phyloP scores from a whole-genome alignment of 345 rosid species.

The Citrus unshiu region DNA sequence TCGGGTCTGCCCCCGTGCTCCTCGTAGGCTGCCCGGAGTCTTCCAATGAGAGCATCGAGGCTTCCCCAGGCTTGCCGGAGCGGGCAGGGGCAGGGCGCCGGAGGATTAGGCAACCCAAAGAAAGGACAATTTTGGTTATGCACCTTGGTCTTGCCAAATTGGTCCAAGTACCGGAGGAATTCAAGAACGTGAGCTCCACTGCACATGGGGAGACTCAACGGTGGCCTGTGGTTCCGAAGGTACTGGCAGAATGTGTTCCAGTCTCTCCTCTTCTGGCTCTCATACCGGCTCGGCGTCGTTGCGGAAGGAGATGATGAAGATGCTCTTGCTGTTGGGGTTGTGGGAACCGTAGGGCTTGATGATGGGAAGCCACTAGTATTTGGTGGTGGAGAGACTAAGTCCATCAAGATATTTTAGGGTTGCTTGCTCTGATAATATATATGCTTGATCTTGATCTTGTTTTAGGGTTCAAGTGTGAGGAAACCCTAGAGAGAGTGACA shows the following conservation, averaged over 20 bases:
- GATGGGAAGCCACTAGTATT: neutral
- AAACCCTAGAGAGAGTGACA: neutral
- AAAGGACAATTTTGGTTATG: constrained; percentile 83
- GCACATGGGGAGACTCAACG: constrained; percentile 64
- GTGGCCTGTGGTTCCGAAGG: constrained; percentile 76
- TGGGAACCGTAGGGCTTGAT: neutral
- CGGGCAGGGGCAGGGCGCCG: constrained; percentile 90
- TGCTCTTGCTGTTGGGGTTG: neutral
- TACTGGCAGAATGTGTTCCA: constrained; percentile 96
- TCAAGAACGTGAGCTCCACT: constrained; percentile 89
- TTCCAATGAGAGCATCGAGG: constrained; percentile 93
- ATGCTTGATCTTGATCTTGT: neutral
- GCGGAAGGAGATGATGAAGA: constrained; percentile 34
- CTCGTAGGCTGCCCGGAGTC: constrained; percentile 93
- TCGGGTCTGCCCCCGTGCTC: constrained; percentile 87
- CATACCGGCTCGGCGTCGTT: constrained; percentile 66
- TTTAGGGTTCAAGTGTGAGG: neutral
- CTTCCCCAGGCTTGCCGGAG: constrained; percentile 98
- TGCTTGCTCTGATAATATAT: no score
- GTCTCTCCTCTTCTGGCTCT: constrained; percentile 83
- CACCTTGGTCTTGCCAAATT: constrained; percentile 73
- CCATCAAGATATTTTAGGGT: constrained; percentile 25
- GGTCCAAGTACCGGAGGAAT: constrained; percentile 73
- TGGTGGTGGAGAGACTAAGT: constrained; percentile 32
- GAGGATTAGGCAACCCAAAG: constrained; percentile 86